phyloP scores from a whole-genome alignment of 2,329 filamentous ascomycete species.

The Fonsecaea monophora region DNA sequence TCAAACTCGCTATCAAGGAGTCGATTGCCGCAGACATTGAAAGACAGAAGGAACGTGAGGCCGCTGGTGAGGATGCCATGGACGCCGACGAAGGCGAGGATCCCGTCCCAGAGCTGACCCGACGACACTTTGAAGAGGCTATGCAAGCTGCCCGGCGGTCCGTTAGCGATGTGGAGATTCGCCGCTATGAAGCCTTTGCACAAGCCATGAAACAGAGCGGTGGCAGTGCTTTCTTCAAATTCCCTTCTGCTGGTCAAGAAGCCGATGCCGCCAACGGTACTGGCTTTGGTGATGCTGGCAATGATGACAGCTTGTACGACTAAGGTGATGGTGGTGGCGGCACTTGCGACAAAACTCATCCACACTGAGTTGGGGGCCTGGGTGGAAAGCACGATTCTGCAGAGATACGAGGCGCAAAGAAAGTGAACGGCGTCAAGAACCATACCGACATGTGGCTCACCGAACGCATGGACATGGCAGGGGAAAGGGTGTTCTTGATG shows the following conservation, averaged over 20 bases:
- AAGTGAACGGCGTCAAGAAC: constrained; percentile 19
- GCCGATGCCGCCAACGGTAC: constrained; percentile 56
- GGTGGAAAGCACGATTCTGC: constrained; percentile 6
- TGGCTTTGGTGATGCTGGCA: constrained; percentile 81
- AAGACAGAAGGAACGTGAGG: constrained; percentile 86
- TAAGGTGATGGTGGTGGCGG: constrained; percentile 56
- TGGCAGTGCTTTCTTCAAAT: constrained; percentile 97
- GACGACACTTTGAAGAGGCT: constrained; percentile 97
- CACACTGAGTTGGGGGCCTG: neutral
- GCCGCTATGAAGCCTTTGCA: constrained; percentile 96
- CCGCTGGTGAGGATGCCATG: constrained; percentile 76
- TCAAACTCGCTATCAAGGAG: constrained; percentile 99
- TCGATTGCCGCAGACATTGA: constrained; percentile 88
- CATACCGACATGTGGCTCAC: neutral
- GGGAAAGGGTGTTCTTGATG: neutral
- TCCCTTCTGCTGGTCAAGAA: constrained; percentile 70
- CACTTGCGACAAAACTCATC: constrained; percentile 11
- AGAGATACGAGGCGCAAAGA: constrained; percentile 9
- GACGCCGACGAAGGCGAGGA: constrained; percentile 85
- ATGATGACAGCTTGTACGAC: constrained; percentile 97
- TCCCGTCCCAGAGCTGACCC: constrained; percentile 93
- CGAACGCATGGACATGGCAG: neutral
- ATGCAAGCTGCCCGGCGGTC: constrained; percentile 95
- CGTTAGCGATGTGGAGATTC: constrained; percentile 95
- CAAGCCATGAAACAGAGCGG: constrained; percentile 99